phyloP scores from a whole-genome alignment of 805 yeast species.

The Candida vartiovaarae region DNA sequence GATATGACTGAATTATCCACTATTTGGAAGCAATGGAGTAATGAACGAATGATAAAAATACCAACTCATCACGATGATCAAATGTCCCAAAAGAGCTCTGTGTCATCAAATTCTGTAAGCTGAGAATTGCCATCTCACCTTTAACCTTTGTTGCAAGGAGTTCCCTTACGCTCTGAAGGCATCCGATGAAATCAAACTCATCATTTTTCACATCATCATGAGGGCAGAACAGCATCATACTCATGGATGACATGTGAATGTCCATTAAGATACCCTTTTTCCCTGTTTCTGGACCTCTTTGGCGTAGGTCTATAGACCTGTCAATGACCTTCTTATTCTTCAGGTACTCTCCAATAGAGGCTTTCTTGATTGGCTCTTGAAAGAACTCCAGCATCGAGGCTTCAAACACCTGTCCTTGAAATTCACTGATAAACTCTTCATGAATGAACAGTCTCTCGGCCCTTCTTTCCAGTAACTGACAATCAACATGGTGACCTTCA shows the following conservation, averaged over 20 bases:
- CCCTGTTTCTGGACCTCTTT: not conserved
- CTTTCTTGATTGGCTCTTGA: not conserved
- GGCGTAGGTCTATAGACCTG: not conserved
- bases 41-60: constrained; percentile 13
- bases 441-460: constrained; percentile 8
- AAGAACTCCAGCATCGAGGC: constrained; percentile 3
- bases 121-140: constrained; percentile 8
- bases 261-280: not conserved
- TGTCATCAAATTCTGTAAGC: constrained; percentile 13
- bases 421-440: not conserved
- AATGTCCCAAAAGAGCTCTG: constrained; percentile 10
- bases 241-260: constrained; percentile 1
- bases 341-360: constrained; percentile 3
- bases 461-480: not conserved
- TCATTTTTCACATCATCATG: constrained; percentile 5
- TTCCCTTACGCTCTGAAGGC: constrained; percentile 1
- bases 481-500: not conserved
- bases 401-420: constrained; percentile 2
- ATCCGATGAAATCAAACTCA: constrained; percentile 5
- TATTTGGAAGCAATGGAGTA: not conserved
- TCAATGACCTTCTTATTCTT: not conserved
- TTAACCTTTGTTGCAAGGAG: constrained; percentile 1
- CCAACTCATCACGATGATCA: constrained; percentile 5
- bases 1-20: not conserved
- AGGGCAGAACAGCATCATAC: constrained; percentile 14